Percentiles rank a stretch among this genome's conserved stretches.
Evolutionary conservation across 2,329 filamentous ascomycete species (phyloP).

Genomic region (Furcasterigmium furcatum): DNA sequence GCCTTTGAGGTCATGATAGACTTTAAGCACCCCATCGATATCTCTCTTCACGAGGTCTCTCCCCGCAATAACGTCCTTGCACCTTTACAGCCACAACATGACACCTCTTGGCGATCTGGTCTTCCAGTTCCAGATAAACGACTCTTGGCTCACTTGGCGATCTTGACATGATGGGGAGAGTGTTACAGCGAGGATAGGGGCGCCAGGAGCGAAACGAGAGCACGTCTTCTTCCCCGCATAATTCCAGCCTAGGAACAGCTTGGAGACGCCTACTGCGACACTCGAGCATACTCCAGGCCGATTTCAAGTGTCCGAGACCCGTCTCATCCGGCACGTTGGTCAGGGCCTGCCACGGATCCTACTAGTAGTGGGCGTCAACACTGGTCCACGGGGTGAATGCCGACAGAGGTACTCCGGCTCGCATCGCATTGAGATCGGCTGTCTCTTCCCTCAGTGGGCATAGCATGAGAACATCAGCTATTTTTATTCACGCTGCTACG

Average conservation of each 20-base stretch:
- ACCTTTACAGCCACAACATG: background rate
- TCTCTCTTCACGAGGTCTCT: background rate
- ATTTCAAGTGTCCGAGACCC: no score
- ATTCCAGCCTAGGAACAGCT: background rate
- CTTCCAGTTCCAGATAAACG: background rate
- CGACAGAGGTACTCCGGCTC: no score
- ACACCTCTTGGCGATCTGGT: conserved; percentile 1
- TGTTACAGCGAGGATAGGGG: background rate
- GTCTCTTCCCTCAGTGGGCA: no score
- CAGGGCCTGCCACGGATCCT: no score
- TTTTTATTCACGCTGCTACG: background rate
- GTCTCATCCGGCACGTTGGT: no score
- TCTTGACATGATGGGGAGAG: background rate
- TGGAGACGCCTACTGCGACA: background rate
- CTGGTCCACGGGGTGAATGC: no score
- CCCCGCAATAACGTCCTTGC: no score
- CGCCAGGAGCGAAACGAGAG: background rate
- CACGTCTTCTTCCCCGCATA: background rate
- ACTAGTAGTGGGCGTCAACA: no score
- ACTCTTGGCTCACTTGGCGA: background rate
- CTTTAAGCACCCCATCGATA: background rate
- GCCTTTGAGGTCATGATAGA: background rate
- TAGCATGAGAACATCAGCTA: background rate
- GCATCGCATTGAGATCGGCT: no score
- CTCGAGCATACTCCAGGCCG: background rate